phyloP scores from a whole-genome alignment of 2,329 filamentous ascomycete species.

The Fusarium sp. region DNA sequence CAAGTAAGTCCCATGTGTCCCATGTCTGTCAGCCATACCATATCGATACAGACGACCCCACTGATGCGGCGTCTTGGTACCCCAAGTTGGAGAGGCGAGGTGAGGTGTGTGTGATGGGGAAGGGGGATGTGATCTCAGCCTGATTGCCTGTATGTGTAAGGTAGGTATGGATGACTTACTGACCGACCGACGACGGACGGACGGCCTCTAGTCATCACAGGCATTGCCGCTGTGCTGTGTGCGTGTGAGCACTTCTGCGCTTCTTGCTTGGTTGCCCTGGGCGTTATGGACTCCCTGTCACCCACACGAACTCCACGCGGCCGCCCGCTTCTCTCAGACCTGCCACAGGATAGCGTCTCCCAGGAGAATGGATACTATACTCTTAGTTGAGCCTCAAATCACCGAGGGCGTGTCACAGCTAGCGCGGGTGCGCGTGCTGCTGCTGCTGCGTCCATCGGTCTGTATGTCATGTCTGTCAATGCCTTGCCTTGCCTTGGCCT shows the following conservation, averaged over 20 bases:
- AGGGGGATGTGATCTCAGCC: not conserved
- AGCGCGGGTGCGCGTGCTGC: not conserved
- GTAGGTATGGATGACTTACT: not conserved
- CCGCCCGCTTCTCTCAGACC: not conserved
- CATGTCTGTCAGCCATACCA: slow-evolving; percentile 6
- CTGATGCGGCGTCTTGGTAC: not conserved
- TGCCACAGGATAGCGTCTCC: slow-evolving; percentile 12
- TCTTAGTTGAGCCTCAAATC: slow-evolving; percentile 39
- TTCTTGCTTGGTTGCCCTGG: not conserved
- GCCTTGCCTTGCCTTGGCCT: not conserved
- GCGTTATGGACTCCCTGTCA: not conserved
- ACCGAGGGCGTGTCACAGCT: slow-evolving; percentile 20
- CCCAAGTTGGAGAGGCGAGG: not conserved
- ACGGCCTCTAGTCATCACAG: not conserved
- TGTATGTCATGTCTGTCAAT: not conserved
- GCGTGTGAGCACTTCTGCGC: not conserved
- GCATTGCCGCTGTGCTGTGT: not conserved
- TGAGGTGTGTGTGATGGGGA: not conserved
- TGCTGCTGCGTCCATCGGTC: not conserved
- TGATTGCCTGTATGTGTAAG: not conserved
- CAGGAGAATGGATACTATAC: slow-evolving; percentile 12
- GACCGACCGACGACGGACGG: not conserved
- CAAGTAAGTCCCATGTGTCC: not conserved
- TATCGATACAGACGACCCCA: not conserved
- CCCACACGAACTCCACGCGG: not conserved